Base-by-base conservation (phyloP, 805 yeast species). In the Wickerhamomyces rabaulensis region DNA sequence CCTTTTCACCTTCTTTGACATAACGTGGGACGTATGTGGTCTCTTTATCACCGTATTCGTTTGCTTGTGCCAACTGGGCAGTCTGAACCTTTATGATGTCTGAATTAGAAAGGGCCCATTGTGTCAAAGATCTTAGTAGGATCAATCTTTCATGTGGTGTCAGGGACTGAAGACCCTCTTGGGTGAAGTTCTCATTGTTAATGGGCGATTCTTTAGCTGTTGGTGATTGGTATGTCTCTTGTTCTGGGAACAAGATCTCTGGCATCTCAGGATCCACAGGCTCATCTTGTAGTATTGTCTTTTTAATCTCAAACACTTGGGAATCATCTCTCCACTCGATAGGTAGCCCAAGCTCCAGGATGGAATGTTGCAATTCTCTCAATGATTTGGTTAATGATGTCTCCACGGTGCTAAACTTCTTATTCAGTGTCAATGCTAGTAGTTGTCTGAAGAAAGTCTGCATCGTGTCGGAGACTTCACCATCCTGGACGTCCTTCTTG, bases 321-420 rank as follows among this genome's bases (percentile, higher is more conserved):
- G 52, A 42, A 45, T 60, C 62, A 49, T 60, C 55, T 44, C 63
- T 50, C 64, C 64, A 60, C 47, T 59, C 62, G 8, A 25, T 35
- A 4, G 64, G 64, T n/a, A 60, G 43, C 3, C 64, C 63, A 46
- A 49, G 54, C 1, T 2, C 16, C 15, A 45, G 29, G 5, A 52
- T 55, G 12, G 29, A 21, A 2, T 47, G 16, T 31, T 51, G 55
- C 17, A 59, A 44, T 19, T 57, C 61, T 31, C 20, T 20, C 3
- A 57, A 25, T 3, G 56, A 53, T 36, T 47, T 57, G 3, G 47
- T 15, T n/a, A 49, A 12, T 15, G 40, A 44, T 7, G 43, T 16
- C 41, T 27, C 43, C 4, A 48, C 42, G 22, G 54, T 42, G 10
- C 40, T 27, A 35, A 42, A 52, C 26, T 48, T 50, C 38, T 49